These are phyloP conservation scores for Aeminium ludgeri DNA, from an alignment of 495 filamentous ascomycete species.

Conservation along the genomic window DNA sequence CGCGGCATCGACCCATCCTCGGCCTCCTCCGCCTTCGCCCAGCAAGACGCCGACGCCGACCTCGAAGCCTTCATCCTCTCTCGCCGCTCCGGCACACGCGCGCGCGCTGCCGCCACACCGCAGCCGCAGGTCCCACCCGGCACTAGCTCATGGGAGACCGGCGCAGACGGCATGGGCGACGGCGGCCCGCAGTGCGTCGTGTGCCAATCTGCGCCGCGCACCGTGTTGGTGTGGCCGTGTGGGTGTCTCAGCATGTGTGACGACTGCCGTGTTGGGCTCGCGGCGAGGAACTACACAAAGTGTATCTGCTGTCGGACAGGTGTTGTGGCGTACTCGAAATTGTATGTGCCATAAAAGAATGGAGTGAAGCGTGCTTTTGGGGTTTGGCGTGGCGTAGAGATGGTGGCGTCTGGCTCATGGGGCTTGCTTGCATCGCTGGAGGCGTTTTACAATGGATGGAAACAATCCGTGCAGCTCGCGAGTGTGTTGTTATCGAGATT, in stretches of 20 bases:
- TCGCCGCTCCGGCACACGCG: constrained; percentile 19
- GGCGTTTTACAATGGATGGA: too few relatives aligned
- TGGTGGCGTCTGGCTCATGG: too few relatives aligned
- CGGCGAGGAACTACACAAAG: constrained; percentile 90
- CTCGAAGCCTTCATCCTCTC: constrained; percentile 67
- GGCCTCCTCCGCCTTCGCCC: constrained; percentile 20
- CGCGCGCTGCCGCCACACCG: constrained; percentile 10
- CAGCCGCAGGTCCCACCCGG: too few relatives aligned
- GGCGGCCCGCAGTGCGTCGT: constrained; percentile 82
- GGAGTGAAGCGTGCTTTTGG: too few relatives aligned
- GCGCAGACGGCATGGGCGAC: constrained; percentile 51
- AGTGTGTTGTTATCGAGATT: too few relatives aligned
- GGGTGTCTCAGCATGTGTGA: constrained; percentile 87
- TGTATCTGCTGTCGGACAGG: constrained; percentile 86
- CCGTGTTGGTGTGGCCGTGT: constrained; percentile 91
- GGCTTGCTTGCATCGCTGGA: too few relatives aligned
- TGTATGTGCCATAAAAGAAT: constrained; percentile 63
- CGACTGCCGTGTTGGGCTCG: constrained; percentile 80
- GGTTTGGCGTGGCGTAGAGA: too few relatives aligned
- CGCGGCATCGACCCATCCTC: constrained; percentile 17
- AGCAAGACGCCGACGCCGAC: constrained; percentile 60
- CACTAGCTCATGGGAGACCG: constrained; percentile 40
- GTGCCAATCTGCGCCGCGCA: constrained; percentile 73
- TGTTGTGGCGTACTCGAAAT: constrained; percentile 67
- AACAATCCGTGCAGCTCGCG: too few relatives aligned